Base-by-base conservation (phyloP, 2,329 filamentous ascomycete genomes). In the Aspergillus phoenicis region DNA sequence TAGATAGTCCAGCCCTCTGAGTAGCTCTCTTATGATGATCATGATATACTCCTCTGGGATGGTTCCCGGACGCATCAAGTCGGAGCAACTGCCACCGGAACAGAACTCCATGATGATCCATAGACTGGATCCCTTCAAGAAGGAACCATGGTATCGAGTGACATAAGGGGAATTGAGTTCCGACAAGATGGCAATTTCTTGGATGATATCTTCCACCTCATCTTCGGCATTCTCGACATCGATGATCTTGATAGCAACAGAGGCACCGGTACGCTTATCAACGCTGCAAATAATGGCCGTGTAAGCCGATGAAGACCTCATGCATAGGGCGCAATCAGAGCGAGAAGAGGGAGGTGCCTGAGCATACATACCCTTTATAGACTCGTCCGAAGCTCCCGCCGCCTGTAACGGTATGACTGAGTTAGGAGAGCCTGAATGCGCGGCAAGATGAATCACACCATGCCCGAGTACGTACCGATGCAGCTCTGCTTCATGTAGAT, bases 71-170 rank as follows among this genome's bases (percentile, higher is more conserved):
- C 96, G 96, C 89, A 99, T 91, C 63, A 99, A 81, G 75, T 98
- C 95, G 52, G 91, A 93, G 73, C 95, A 98, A 78, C 94, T 98
- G 4, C 95, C 95, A 22, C 95, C 95, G 1, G 94, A 93, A 78
- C 95, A 99, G 73, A 95, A 99, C 78, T 99, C 95, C 95, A 99
- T 99, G 76, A 98, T 93, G 70, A 99, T 99, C 95, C 95, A 99
- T 71, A 99, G 81, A 80, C 98, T 91, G 2, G 93, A 95, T 24
- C 94, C 95, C 73, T 97, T 97, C 68, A 97, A 87, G 73, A 95
- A 98, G 59, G 94, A 97, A 67, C 95, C 95, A 80, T 97, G 93
- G 82, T 99, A 99, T 77, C 96, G 95, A 41, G 95, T 99, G 64
- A 98, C 94, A 74, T 96, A 97, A 17, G 93, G 93, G 17, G 94